Evolutionary conservation across 352 stramenopile species (phyloP), one percentile per base, ranked within the genome.

Genomic region (Phytopythium mirpurense): DNA sequence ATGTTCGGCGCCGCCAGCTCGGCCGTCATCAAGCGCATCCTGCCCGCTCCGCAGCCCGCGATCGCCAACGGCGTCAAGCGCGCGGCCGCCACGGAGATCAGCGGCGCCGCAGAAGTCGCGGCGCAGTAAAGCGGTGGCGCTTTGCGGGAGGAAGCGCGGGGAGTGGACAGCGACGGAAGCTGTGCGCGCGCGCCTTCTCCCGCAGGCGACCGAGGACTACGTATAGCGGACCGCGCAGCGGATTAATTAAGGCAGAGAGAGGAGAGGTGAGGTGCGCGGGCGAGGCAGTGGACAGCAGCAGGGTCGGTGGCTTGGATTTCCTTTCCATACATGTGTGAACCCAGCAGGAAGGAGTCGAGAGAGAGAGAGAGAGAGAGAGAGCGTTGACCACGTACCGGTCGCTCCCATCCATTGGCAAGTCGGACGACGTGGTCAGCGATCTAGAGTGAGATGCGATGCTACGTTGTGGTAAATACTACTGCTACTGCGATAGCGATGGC

Each of bases 1-100:
- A 78, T 86, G 66, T 85, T 90, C 55, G 82, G 82, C 34, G 60
- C 69, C 21, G 66, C 74, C 38, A 88, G 71, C 49, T 90, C 82
- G 35, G 65, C 73, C 7, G 68, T 93, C 35, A 83, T 93, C 67
- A 88, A 87, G 59, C 65, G 71, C 38, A 65, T 93, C 18, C 46
- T 90, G 43, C 65, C 73, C 16, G 26, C 63, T 10, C 56, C 67
- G 15, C 54, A 65, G 18, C 51, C 67, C 31, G 59, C 57, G 31
- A 57, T 42, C 35, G 57, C 38, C 31, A 65, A 62, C 24, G 56
- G 46, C 21, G 41, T 38, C 21, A 58, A 44, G n/a, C 50, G 56
- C 26, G 60, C 54, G 35, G 35, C 54, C 3, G 42, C 36, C 11
- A 24, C 36, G 5, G 36, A 41, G 36, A 31, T 3, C 11, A 44